These are phyloP conservation scores for Pythium aquatile DNA, from an alignment of 352 stramenopile genomes.

Conservation along the genomic window DNA sequence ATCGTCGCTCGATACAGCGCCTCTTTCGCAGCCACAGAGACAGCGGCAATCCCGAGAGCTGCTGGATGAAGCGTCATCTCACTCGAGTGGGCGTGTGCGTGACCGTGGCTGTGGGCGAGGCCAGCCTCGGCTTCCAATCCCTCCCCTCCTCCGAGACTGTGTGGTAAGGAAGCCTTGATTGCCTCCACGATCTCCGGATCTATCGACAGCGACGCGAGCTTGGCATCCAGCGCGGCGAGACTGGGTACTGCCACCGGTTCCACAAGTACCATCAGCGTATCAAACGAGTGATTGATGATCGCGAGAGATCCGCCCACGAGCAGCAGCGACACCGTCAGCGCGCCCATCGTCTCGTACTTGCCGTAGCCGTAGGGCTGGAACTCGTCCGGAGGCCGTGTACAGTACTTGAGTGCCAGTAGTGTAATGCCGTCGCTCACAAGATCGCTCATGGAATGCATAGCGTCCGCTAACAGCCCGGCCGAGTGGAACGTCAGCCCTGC, in stretches of 20 bases:
- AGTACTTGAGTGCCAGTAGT: conserved; percentile 89
- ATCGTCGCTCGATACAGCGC: conserved; percentile 91
- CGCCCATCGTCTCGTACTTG: conserved; percentile 74
- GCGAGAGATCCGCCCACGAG: conserved; percentile 62
- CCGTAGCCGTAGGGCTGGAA: conserved; percentile 82
- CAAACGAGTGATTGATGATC: conserved; percentile 69
- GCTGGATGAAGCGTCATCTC: conserved; percentile 49
- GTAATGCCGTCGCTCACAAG: conserved; percentile 95
- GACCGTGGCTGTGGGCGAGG: not conserved
- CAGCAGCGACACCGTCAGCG: conserved; percentile 58
- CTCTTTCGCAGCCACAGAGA: conserved; percentile 91
- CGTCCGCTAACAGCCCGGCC: conserved; percentile 91
- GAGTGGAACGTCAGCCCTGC: conserved; percentile 78
- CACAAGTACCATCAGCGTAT: conserved; percentile 54
- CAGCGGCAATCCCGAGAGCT: conserved; percentile 77
- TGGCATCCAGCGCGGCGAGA: conserved; percentile 27
- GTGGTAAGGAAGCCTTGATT: conserved; percentile 31
- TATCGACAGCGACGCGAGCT: conserved; percentile 25
- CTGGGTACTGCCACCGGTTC: conserved; percentile 26
- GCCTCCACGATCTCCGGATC: conserved; percentile 34
- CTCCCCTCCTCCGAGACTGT: conserved; percentile 5
- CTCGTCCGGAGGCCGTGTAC: conserved; percentile 88
- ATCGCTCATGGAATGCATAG: conserved; percentile 93
- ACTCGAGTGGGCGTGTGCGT: conserved; percentile 12
- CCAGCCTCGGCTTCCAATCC: not conserved